Percentiles rank a stretch among this genome's conserved stretches.
Conservation (phyloP, 805 yeast genomes). For the Zygoascus flipseniorum region DNA sequence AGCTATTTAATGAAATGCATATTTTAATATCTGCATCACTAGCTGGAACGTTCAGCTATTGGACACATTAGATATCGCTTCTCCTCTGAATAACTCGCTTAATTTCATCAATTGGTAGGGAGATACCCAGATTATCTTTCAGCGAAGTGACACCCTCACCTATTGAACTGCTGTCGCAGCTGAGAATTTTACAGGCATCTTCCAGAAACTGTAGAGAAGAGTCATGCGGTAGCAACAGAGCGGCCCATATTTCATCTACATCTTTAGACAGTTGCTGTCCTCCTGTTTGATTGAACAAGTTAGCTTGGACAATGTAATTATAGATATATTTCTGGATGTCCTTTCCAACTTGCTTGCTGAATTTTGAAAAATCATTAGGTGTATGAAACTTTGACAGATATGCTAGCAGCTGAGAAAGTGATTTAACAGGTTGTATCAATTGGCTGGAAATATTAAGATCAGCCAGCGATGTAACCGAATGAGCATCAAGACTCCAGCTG, state of each 20-base stretch:
- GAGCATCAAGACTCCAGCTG: slow-evolving; percentile 22
- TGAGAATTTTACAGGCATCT: background rate
- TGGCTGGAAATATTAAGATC: slow-evolving; percentile 16
- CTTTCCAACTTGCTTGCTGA: slow-evolving; percentile 22
- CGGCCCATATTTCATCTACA: slow-evolving; percentile 25
- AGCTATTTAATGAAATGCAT: background rate
- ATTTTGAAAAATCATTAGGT: slow-evolving; percentile 22
- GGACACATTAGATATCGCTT: background rate
- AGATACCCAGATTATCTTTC: background rate
- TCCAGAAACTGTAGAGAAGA: background rate
- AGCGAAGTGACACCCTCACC: background rate
- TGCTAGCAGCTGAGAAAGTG: slow-evolving; percentile 23
- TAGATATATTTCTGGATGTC: slow-evolving; percentile 32
- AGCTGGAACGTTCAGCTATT: background rate
- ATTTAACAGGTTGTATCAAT: slow-evolving; percentile 21
- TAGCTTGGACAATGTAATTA: slow-evolving; percentile 32
- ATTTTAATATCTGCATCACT: too few relatives aligned
- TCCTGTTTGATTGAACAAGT: slow-evolving; percentile 30
- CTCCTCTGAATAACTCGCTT: slow-evolving; percentile 8
- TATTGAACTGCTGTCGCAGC: background rate
- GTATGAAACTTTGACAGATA: slow-evolving; percentile 28
- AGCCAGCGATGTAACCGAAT: slow-evolving; percentile 2
- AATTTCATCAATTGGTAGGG: slow-evolving; percentile 7
- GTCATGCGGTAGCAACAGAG: slow-evolving; percentile 11
- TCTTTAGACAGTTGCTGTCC: slow-evolving; percentile 31